Percentiles rank a stretch among this genome's conserved stretches.
These are phyloP conservation scores for Massospora cicadina DNA, from an alignment of 371 early-diverging fungal genomes.

Conservation along the genomic window DNA sequence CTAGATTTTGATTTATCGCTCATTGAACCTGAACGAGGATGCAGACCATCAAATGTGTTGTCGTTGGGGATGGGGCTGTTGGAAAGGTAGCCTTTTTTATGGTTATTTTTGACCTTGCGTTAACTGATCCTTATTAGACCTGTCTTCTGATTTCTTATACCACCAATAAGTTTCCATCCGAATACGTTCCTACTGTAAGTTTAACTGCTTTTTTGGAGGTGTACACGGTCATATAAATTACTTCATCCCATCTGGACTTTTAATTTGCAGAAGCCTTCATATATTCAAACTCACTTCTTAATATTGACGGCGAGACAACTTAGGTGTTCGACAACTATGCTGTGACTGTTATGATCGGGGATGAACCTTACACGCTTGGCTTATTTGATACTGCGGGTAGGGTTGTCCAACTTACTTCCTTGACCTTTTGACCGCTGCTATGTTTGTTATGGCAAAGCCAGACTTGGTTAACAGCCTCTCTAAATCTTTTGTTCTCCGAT, in stretches of 20 bases:
- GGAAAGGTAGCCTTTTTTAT: slow-evolving; percentile 56
- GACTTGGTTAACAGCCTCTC: not conserved
- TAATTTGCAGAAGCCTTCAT: not conserved
- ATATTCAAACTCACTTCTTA: too few species aligned
- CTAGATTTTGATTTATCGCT: not conserved
- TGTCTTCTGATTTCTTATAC: slow-evolving; percentile 96
- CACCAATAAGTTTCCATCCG: slow-evolving; percentile 95
- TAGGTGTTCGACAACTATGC: slow-evolving; percentile 98
- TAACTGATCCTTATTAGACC: slow-evolving; percentile 31
- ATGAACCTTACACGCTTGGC: slow-evolving; percentile 76
- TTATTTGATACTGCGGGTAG: slow-evolving; percentile 94
- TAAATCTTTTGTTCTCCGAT: not conserved
- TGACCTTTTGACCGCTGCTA: not conserved
- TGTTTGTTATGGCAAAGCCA: not conserved
- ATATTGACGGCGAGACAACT: slow-evolving; percentile 1
- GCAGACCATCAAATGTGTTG: slow-evolving; percentile 85
- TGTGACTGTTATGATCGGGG: slow-evolving; percentile 95
- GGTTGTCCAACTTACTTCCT: slow-evolving; percentile 4
- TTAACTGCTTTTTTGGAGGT: not conserved
- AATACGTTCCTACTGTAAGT: slow-evolving; percentile 93
- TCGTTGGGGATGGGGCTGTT: slow-evolving; percentile 97
- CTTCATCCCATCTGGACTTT: slow-evolving; percentile 5
- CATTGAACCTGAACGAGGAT: slow-evolving; percentile 16
- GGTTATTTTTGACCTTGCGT: not conserved
- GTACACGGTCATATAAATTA: not conserved